Evolutionary conservation across 768 basidiomycete genomes (phyloP).

Genomic region (Filobasidium floriforme): DNA sequence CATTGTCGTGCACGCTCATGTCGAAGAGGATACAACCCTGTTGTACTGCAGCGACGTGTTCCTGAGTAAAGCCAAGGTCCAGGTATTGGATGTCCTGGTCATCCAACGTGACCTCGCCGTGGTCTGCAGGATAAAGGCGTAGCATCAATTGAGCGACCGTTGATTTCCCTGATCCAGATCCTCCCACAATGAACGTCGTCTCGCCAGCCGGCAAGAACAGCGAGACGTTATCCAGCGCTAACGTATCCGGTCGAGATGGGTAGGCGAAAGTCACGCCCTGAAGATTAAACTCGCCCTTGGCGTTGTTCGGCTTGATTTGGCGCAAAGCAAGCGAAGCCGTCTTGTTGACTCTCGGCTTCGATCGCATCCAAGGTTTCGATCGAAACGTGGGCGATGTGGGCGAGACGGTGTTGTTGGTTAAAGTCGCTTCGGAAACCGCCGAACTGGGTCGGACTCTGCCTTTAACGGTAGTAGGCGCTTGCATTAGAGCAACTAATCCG

Average conservation of each 20-base stretch:
- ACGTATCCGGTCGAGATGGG: conserved; percentile 60
- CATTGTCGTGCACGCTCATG: conserved; percentile 72
- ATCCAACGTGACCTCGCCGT: conserved; percentile 66
- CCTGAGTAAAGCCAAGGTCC: conserved; percentile 61
- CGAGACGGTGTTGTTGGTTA: conserved; percentile 9
- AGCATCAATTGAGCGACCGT: conserved; percentile 61
- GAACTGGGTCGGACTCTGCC: conserved; percentile 4
- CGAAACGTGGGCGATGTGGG: conserved; percentile 8
- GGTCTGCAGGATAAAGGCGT: conserved; percentile 61
- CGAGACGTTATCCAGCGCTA: conserved; percentile 56
- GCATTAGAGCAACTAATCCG: conserved; percentile 58
- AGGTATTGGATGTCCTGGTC: conserved; percentile 70
- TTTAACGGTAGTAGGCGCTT: conserved; percentile 35
- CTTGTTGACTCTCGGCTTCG: not conserved
- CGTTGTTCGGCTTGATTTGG: conserved; percentile 60
- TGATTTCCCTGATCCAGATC: conserved; percentile 70
- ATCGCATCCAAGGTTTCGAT: not conserved
- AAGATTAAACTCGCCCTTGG: conserved; percentile 64
- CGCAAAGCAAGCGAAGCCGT: conserved; percentile 46
- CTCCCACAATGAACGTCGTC: conserved; percentile 71
- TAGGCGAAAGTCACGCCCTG: conserved; percentile 61
- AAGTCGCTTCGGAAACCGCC: conserved; percentile 9
- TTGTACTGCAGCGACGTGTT: conserved; percentile 72
- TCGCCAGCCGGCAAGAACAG: conserved; percentile 66
- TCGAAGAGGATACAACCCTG: conserved; percentile 68